phyloP scores from a whole-genome alignment of 192 early-diverging fungal genomes.

The Phycomyces blakesleeanus region DNA sequence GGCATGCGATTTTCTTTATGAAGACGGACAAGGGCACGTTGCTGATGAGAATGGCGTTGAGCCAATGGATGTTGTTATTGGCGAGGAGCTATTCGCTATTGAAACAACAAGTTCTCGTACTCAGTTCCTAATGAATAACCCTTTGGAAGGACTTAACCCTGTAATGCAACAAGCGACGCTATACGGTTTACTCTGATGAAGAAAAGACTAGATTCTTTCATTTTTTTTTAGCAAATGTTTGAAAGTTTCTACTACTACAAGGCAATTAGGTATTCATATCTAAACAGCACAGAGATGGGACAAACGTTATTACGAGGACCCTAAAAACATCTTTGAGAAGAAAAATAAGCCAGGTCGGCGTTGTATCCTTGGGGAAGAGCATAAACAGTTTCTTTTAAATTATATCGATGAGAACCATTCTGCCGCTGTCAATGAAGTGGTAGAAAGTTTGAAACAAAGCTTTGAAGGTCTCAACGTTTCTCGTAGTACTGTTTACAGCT shows the following conservation, averaged over 20 bases:
- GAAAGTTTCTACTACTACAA: slow-evolving; percentile 11
- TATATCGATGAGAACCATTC: slow-evolving; percentile 20
- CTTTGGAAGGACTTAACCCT: slow-evolving; percentile 10
- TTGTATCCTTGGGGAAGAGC: slow-evolving; percentile 14
- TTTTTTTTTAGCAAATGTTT: slow-evolving; percentile 16
- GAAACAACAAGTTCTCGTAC: slow-evolving; percentile 1
- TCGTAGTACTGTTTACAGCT: slow-evolving; percentile 15
- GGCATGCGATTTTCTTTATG: slow-evolving; percentile 17
- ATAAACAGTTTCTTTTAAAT: slow-evolving; percentile 16
- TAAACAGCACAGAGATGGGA: slow-evolving; percentile 7
- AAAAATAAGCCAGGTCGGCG: slow-evolving; percentile 14
- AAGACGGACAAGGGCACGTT: slow-evolving; percentile 17
- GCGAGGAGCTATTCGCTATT: slow-evolving; percentile 15
- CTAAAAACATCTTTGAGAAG: slow-evolving; percentile 16
- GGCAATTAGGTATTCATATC: slow-evolving; percentile 13
- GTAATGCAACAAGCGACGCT: slow-evolving; percentile 6
- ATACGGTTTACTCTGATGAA: slow-evolving; percentile 12
- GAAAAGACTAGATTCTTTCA: slow-evolving; percentile 8
- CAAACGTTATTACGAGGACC: slow-evolving; percentile 11
- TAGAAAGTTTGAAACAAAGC: neutral
- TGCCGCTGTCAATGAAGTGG: slow-evolving; percentile 6
- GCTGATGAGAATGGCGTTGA: slow-evolving; percentile 18
- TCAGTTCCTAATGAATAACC: slow-evolving; percentile 21
- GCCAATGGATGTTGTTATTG: slow-evolving; percentile 24
- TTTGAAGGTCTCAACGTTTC: slow-evolving; percentile 10